Conservation (phyloP, 176 grass and related monocot species). For the Tillandsia fasciculata region DNA sequence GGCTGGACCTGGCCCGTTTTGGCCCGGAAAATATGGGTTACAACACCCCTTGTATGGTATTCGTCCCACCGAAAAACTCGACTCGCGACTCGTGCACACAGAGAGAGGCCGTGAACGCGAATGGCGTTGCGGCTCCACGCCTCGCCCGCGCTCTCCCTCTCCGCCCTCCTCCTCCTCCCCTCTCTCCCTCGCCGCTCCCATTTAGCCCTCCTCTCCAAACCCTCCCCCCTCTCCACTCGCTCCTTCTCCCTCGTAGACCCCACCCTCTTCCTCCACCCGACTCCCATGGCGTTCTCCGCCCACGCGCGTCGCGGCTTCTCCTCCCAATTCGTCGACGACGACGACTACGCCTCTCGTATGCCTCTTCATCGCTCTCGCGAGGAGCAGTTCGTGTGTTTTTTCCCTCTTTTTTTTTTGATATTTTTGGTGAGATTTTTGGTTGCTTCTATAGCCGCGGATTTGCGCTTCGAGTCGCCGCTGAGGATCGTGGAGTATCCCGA, state of each 20-base stretch:
- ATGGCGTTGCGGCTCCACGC: constrained; percentile 19
- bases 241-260: background rate
- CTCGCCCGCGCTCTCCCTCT: constrained; percentile 26
- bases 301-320: constrained; percentile 28
- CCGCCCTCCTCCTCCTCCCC: constrained; percentile 29
- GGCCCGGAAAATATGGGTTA: too few species aligned
- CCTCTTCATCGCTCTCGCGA: background rate
- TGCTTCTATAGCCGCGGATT: constrained; percentile 52
- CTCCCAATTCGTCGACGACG: constrained; percentile 23
- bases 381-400: background rate
- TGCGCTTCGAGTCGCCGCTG: constrained; percentile 62
- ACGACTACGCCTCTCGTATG: constrained; percentile 63
- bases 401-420: background rate
- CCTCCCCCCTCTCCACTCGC: constrained; percentile 1
- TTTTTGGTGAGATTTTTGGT: constrained; percentile 2
- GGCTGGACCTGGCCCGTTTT: too few species aligned
- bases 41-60: too few species aligned
- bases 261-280: background rate
- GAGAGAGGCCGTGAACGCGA: background rate
- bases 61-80: too few species aligned
- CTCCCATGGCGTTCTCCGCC: constrained; percentile 8
- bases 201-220: background rate
- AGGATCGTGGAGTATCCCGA: constrained; percentile 84
- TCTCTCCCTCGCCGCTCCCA: constrained; percentile 13
- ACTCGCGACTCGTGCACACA: background rate